Conservation (phyloP, 306 rosid species). For the Potentilla sterilis region DNA sequence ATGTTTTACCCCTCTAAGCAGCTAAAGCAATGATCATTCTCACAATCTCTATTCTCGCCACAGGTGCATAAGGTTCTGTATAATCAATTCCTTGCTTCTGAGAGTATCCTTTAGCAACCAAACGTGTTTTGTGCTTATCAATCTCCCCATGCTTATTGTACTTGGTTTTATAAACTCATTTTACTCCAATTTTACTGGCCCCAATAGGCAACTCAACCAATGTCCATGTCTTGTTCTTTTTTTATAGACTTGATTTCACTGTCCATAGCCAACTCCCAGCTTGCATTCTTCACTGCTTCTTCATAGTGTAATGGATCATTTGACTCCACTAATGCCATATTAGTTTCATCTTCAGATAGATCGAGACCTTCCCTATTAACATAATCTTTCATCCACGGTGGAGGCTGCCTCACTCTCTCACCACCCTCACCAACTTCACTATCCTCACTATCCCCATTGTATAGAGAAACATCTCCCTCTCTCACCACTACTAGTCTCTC, state of each 20-base stretch:
- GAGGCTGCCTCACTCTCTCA: not conserved
- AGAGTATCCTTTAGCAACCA: not conserved
- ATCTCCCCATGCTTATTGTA: not conserved
- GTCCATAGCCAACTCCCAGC: not conserved
- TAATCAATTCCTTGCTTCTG: not conserved
- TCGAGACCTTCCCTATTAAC: not conserved
- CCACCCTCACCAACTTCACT: too few relatives aligned
- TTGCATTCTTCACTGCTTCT: not conserved
- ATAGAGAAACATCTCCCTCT: too few relatives aligned
- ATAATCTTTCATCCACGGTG: not conserved
- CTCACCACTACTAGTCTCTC: too few relatives aligned
- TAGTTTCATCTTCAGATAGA: not conserved
- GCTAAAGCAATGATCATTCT: not conserved
- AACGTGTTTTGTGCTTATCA: not conserved
- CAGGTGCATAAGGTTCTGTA: not conserved
- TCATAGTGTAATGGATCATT: not conserved
- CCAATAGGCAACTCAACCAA: too few relatives aligned
- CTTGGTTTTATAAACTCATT: not conserved
- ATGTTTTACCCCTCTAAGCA: not conserved
- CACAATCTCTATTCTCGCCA: not conserved
- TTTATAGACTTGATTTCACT: not conserved
- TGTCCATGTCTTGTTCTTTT: not conserved
- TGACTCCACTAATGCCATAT: not conserved
- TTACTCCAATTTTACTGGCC: not conserved
- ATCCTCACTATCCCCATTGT: too few relatives aligned